These are phyloP conservation scores for Phaseolus coccineus DNA, from an alignment of 331 rosid species.

Conservation along the genomic window DNA sequence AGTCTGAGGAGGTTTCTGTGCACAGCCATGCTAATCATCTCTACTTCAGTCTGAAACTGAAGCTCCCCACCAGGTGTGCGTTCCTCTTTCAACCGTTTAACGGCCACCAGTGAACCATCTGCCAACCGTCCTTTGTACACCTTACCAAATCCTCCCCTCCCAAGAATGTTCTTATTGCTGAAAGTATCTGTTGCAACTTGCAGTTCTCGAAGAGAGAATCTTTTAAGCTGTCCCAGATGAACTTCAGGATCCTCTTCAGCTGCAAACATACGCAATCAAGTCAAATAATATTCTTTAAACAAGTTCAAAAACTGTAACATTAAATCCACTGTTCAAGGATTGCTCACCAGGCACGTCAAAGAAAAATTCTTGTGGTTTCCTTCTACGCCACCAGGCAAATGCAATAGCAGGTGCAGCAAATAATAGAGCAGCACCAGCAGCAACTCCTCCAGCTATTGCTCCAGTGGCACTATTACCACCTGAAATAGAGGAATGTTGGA, in stretches of 20 bases:
- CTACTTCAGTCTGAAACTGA: conserved; percentile 99
- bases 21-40: conserved; percentile 99
- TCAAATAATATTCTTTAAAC: conserved; percentile 36
- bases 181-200: conserved; percentile 97
- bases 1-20: conserved; percentile 94
- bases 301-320: conserved; percentile 10
- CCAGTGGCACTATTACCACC: conserved; percentile 95
- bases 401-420: conserved; percentile 99
- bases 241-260: conserved; percentile 99
- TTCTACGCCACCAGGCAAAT: conserved; percentile 99
- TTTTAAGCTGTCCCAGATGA: conserved; percentile 97
- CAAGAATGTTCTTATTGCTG: conserved; percentile 96
- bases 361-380: conserved; percentile 97
- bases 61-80: conserved; percentile 99
- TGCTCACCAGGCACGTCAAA: conserved; percentile 95
- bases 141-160: conserved; percentile 98
- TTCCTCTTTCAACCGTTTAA: conserved; percentile 94
- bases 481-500: conserved; percentile 48
- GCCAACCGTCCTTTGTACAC: conserved; percentile 98
- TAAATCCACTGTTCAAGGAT: conserved; percentile 15
- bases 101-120: conserved; percentile 97
- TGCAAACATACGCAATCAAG: conserved; percentile 47
- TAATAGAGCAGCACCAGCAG: conserved; percentile 97
- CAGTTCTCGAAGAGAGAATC: conserved; percentile 94
- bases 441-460: conserved; percentile 99